A percentile compares a stretch with the other conserved stretches of the same genome.
phyloP scores from a whole-genome alignment of 345 rosid species.

The Isatis tinctoria region DNA sequence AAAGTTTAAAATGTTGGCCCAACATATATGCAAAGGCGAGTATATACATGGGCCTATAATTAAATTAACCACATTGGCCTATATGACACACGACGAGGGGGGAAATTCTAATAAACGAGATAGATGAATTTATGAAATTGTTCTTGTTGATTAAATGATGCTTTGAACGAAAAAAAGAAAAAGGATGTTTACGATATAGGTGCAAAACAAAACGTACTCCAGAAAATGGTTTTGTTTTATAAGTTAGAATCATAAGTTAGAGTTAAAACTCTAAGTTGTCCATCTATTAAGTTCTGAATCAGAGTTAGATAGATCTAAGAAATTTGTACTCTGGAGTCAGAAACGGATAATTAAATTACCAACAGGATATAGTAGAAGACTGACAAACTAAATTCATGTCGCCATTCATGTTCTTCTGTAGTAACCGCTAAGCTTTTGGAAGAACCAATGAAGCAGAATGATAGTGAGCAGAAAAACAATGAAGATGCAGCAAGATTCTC shows the following conservation, averaged over 20 bases:
- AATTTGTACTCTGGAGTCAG: not conserved
- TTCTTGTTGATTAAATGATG: not conserved
- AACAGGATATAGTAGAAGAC: not conserved
- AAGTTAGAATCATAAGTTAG: not conserved
- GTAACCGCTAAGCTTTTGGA: slow-evolving; percentile 1
- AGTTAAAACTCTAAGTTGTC: not conserved
- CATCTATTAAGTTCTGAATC: not conserved
- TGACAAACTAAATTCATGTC: not conserved
- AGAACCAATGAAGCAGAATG: slow-evolving; percentile 26
- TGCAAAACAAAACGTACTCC: not conserved
- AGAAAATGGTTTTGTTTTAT: not conserved
- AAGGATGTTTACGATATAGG: not conserved
- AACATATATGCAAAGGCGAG: no score
- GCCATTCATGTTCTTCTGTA: not conserved
- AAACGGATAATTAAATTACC: not conserved
- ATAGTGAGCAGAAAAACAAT: slow-evolving; percentile 10
- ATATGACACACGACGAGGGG: not conserved
- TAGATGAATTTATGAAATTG: not conserved
- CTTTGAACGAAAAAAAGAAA: not conserved
- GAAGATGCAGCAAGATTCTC: slow-evolving; percentile 29
- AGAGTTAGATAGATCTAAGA: not conserved
- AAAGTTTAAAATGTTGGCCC: no score
- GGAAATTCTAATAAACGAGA: not conserved
- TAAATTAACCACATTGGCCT: not conserved
- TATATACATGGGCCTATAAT: not conserved